phyloP scores from a whole-genome alignment of 2,329 filamentous ascomycete genomes.

The Arthrobotrys musiformis region DNA sequence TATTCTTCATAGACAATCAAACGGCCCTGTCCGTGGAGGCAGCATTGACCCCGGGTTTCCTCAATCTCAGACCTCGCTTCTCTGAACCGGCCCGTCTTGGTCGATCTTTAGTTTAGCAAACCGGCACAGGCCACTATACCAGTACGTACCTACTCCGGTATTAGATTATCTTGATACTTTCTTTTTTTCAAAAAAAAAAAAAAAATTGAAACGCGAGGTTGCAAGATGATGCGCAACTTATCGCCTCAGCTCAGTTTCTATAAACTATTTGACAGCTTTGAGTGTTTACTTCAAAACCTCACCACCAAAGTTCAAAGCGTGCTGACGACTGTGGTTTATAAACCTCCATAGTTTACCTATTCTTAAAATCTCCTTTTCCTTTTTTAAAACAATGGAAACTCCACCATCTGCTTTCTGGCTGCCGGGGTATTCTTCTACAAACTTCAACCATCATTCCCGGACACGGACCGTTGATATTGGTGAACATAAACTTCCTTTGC shows the following conservation, averaged over 20 bases:
- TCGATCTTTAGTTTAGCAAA: slow-evolving; percentile 16
- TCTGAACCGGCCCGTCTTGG: slow-evolving; percentile 11
- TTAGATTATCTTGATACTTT: neutral
- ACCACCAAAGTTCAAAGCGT: neutral
- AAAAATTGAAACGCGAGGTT: neutral
- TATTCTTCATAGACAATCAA: slow-evolving; percentile 10
- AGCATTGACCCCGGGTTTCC: neutral
- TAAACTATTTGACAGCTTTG: neutral
- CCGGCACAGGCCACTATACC: neutral
- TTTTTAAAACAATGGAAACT: slow-evolving; percentile 23
- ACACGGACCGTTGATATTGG: slow-evolving; percentile 43
- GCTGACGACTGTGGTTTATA: neutral
- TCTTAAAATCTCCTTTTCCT: neutral
- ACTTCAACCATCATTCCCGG: slow-evolving; percentile 14
- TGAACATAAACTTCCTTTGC: slow-evolving; percentile 51
- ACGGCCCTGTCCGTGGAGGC: slow-evolving; percentile 7
- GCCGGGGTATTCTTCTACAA: slow-evolving; percentile 4
- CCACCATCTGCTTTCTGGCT: slow-evolving; percentile 31
- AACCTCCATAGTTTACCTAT: neutral
- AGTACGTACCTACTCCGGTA: neutral
- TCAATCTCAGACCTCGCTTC: slow-evolving; percentile 16
- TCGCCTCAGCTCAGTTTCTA: neutral
- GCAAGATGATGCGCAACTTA: neutral
- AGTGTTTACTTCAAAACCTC: neutral
- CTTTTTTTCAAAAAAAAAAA: neutral